Percentiles rank a stretch among this genome's conserved stretches.
Evolutionary conservation across 441 rosid genomes (phyloP).

Genomic region (Cnidoscolus chayamansa): DNA sequence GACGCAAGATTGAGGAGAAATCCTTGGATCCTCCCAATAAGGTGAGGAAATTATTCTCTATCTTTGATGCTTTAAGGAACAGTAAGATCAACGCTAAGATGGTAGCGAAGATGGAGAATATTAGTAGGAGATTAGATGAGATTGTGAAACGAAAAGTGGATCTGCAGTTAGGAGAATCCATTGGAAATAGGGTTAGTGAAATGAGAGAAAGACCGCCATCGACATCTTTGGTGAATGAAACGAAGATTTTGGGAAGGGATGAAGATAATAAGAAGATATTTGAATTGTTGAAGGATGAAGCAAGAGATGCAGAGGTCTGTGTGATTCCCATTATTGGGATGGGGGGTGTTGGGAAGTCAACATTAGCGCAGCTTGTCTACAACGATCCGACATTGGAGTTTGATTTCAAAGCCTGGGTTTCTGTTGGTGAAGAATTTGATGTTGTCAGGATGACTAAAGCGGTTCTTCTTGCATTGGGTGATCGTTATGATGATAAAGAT

Average conservation of each 20-base stretch:
- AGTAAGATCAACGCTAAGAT: neutral
- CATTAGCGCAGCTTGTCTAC: neutral
- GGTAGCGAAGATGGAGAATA: neutral
- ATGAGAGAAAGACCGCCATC: neutral
- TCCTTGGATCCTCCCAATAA: neutral
- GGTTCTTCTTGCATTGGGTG: neutral
- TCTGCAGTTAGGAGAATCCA: neutral
- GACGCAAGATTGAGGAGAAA: neutral
- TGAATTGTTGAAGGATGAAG: neutral
- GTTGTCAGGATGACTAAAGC: neutral
- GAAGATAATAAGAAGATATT: neutral
- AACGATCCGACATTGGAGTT: neutral
- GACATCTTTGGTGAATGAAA: neutral
- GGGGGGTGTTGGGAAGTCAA: neutral
- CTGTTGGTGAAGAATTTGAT: conserved; percentile 6
- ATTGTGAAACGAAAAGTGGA: neutral
- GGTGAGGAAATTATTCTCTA: neutral
- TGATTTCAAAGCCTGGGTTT: conserved; percentile 14
- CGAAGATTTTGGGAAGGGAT: neutral
- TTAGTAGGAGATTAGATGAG: neutral
- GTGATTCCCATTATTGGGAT: conserved; percentile 4
- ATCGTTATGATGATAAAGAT: neutral
- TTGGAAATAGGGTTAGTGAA: neutral
- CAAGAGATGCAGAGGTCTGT: neutral
- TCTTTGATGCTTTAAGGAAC: neutral